Evolutionary conservation across 2,329 filamentous ascomycete genomes (phyloP).

Genomic region (Penicillium sp.): DNA sequence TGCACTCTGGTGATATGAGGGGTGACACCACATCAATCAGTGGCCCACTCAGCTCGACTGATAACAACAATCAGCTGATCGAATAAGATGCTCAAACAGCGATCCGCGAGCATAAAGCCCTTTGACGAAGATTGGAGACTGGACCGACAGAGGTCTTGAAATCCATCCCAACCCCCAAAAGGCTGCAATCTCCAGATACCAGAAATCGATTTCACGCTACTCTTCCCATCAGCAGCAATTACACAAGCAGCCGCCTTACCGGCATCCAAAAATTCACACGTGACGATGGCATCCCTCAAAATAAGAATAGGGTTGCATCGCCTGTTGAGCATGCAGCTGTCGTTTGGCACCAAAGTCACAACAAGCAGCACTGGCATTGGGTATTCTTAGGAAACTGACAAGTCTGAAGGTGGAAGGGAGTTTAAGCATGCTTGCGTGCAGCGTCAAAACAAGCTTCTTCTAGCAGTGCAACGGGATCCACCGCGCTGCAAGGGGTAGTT

Average conservation of each 20-base stretch:
- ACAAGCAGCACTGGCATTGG: slow-evolving; percentile 20
- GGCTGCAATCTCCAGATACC: slow-evolving; percentile 23
- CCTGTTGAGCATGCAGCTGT: slow-evolving; percentile 20
- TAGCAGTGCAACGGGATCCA: neutral
- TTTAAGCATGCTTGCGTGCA: slow-evolving; percentile 20
- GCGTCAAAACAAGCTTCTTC: neutral
- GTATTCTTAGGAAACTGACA: slow-evolving; percentile 19
- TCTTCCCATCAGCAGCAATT: slow-evolving; percentile 19
- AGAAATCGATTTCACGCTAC: slow-evolving; percentile 1
- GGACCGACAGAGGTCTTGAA: neutral
- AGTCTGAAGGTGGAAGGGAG: slow-evolving; percentile 24
- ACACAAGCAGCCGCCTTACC: slow-evolving; percentile 26
- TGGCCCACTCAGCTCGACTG: too few relatives aligned
- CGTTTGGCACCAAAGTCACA: slow-evolving; percentile 12
- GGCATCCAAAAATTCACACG: slow-evolving; percentile 23
- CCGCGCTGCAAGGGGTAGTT: neutral
- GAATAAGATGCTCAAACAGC: neutral
- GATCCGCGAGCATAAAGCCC: neutral
- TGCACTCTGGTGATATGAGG: neutral
- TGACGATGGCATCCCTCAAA: slow-evolving; percentile 15
- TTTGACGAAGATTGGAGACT: neutral
- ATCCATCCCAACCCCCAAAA: slow-evolving; percentile 8
- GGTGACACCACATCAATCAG: too few relatives aligned
- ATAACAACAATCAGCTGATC: neutral
- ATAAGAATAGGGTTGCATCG: slow-evolving; percentile 21